phyloP scores from a whole-genome alignment of 495 filamentous ascomycete genomes.

The Melanomma pulvis-pyrius region DNA sequence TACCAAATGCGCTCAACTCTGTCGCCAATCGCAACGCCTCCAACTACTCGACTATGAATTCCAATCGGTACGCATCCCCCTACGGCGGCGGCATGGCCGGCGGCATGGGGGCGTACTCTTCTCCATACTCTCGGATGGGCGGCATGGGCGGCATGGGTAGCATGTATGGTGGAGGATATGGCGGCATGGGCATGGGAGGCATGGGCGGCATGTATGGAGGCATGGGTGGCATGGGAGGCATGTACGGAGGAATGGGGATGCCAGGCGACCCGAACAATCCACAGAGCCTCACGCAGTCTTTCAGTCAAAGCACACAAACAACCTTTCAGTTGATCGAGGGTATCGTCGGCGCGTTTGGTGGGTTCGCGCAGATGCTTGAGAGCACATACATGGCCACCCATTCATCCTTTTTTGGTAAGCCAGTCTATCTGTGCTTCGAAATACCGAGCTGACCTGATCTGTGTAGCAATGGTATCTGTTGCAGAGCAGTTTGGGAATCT shows the following conservation, averaged over 20 bases:
- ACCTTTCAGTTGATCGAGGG: conserved; percentile 99
- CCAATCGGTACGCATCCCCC: conserved; percentile 60
- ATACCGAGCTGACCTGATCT: conserved; percentile 18
- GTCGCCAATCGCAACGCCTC: conserved; percentile 82
- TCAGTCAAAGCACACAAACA: conserved; percentile 89
- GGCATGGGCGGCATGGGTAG: conserved; percentile 24
- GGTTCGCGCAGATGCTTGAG: conserved; percentile 99
- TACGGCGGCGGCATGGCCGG: conserved; percentile 49
- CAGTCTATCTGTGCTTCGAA: background rate
- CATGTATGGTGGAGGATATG: conserved; percentile 40
- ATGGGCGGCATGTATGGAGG: conserved; percentile 50
- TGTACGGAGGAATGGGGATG: conserved; percentile 45
- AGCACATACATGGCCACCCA: conserved; percentile 99
- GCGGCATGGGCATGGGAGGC: conserved; percentile 35
- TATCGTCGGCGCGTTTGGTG: conserved; percentile 96
- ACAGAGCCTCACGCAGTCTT: conserved; percentile 86
- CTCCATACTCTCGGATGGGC: conserved; percentile 70
- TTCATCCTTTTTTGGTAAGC: conserved; percentile 95
- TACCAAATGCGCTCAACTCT: conserved; percentile 73
- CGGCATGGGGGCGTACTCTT: conserved; percentile 58
- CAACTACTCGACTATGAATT: conserved; percentile 76
- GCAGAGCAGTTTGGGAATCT: conserved; percentile 96
- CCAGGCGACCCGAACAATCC: conserved; percentile 80
- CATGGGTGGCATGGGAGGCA: conserved; percentile 46
- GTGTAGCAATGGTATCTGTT: conserved; percentile 93